Percentiles rank a stretch among this genome's conserved stretches.
Conservation (phyloP, 306 rosid species). For the Sophora flavescens region DNA sequence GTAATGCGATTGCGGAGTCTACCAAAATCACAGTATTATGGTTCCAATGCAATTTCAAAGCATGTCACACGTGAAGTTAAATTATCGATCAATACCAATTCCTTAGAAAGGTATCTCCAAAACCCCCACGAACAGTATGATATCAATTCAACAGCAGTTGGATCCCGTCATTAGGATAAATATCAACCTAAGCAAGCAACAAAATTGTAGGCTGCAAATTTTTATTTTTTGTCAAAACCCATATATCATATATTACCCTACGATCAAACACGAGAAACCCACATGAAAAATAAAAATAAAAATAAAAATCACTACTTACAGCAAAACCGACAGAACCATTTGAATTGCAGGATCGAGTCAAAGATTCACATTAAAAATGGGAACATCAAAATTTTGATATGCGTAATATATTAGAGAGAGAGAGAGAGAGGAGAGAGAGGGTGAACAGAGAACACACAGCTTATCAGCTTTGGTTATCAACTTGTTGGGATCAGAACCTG, state of each 20-base stretch:
- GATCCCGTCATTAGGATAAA: constrained; percentile 10
- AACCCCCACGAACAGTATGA: neutral
- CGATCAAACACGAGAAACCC: neutral
- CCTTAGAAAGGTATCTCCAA: neutral
- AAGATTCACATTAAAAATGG: too few species aligned
- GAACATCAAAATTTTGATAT: neutral
- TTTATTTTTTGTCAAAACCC: neutral
- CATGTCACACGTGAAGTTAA: neutral
- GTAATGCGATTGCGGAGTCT: neutral
- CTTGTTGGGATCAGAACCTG: constrained; percentile 76
- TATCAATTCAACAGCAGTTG: neutral
- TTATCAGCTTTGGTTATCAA: constrained; percentile 80
- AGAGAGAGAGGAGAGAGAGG: neutral
- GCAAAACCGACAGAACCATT: neutral
- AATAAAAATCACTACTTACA: neutral
- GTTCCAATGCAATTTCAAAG: neutral
- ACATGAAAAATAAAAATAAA: too few species aligned
- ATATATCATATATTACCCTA: neutral
- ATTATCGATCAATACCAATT: constrained; percentile 14
- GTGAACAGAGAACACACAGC: constrained; percentile 54
- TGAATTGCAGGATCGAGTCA: too few species aligned
- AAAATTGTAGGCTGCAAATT: neutral
- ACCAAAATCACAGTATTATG: too few species aligned
- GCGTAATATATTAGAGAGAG: neutral
- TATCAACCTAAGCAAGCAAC: neutral